phyloP scores from a whole-genome alignment of 768 basidiomycete species.

The Boletellus sp. region DNA sequence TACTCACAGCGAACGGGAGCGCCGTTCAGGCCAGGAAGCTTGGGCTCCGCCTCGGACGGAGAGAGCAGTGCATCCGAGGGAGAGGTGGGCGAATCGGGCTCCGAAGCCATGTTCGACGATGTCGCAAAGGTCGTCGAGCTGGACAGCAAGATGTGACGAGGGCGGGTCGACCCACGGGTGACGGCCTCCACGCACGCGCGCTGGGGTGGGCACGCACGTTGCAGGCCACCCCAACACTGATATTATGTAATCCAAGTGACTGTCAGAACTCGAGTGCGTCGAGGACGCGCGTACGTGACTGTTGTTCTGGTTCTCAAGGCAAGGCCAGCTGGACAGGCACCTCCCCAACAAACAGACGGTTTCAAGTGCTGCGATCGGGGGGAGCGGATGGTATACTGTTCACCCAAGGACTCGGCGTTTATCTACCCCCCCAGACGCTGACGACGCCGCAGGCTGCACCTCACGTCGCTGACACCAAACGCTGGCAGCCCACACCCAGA shows the following conservation, averaged over 20 bases:
- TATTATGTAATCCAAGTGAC: background rate
- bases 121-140: background rate
- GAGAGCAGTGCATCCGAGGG: constrained; percentile 53
- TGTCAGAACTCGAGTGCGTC: constrained; percentile 1
- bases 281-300: background rate
- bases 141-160: background rate
- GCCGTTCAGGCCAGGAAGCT: constrained; percentile 70
- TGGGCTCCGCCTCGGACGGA: constrained; percentile 56
- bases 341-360: too few relatives aligned
- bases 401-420: background rate
- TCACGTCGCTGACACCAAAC: too few relatives aligned
- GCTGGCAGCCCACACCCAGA: too few relatives aligned
- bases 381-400: too few relatives aligned
- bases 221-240: background rate
- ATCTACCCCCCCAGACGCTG: too few relatives aligned
- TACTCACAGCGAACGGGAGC: constrained; percentile 77
- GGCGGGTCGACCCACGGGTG: background rate
- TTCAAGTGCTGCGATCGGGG: background rate
- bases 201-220: constrained; percentile 2
- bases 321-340: too few relatives aligned
- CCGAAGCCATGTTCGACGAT: constrained; percentile 16
- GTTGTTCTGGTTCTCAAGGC: too few relatives aligned
- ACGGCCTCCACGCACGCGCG: constrained; percentile 1
- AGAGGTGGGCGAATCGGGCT: constrained; percentile 32
- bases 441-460: too few relatives aligned